These are phyloP conservation scores for Aspergillus leporis DNA, from an alignment of 495 filamentous ascomycete species.

Conservation along the genomic window DNA sequence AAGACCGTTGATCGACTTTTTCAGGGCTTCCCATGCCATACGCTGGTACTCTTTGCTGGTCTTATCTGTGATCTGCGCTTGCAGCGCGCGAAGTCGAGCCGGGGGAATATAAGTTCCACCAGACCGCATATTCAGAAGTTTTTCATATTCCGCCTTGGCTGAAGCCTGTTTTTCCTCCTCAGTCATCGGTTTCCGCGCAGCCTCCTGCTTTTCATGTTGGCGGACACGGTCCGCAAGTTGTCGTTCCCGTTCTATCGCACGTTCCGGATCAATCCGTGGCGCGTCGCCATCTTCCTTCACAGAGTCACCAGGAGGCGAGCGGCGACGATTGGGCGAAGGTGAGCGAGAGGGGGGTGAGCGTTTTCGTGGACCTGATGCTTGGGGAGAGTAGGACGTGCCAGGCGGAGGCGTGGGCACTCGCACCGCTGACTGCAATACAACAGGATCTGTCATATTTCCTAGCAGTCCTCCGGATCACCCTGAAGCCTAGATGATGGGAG, in stretches of 20 bases:
- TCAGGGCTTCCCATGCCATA: constrained; percentile 98
- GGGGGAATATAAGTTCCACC: constrained; percentile 97
- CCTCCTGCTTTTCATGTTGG: constrained; percentile 53
- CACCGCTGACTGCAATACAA: constrained; percentile 64
- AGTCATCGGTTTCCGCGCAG: constrained; percentile 60
- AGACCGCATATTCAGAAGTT: constrained; percentile 83
- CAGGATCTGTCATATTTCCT: constrained; percentile 45
- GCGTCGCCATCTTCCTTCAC: constrained; percentile 36
- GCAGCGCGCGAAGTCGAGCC: constrained; percentile 83
- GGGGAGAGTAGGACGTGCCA: constrained; percentile 46
- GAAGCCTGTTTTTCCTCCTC: constrained; percentile 81
- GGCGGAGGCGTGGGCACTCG: constrained; percentile 68
- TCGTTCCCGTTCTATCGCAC: constrained; percentile 60
- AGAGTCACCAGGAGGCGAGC: constrained; percentile 54
- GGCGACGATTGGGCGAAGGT: constrained; percentile 62
- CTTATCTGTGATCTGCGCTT: constrained; percentile 97
- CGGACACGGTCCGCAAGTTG: constrained; percentile 62
- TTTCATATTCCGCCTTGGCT: constrained; percentile 89
- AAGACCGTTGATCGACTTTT: constrained; percentile 97
- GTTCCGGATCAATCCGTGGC: constrained; percentile 53
- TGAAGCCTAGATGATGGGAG: constrained; percentile 7
- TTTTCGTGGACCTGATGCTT: constrained; percentile 54
- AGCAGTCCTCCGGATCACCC: constrained; percentile 10
- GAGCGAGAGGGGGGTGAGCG: constrained; percentile 64
- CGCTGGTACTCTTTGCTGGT: constrained; percentile 95